These are phyloP conservation scores for Hypoxylon sp. DNA, from an alignment of 2,329 filamentous ascomycete species.

Conservation along the genomic window DNA sequence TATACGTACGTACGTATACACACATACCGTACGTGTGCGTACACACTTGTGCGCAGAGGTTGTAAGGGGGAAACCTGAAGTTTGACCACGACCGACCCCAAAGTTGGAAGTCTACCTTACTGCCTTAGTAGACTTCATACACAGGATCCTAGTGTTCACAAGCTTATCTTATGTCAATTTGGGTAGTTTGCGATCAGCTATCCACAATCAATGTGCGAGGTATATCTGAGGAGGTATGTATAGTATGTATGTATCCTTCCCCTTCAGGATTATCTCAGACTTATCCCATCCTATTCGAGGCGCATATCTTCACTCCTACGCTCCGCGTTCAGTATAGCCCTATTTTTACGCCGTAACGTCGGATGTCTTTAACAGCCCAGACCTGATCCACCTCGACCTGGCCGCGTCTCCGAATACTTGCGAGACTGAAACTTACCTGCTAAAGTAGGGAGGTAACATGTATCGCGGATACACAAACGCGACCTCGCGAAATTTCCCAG, in stretches of 20 bases:
- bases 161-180: conserved; percentile 26
- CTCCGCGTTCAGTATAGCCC: conserved; percentile 5
- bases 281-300: conserved; percentile 5
- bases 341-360: conserved; percentile 6
- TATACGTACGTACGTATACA: too few species aligned
- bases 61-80: conserved; percentile 6
- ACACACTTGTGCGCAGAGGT: background rate
- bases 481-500: too few species aligned
- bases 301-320: too few species aligned
- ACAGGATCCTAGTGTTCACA: conserved; percentile 1
- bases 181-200: conserved; percentile 28
- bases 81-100: conserved; percentile 18
- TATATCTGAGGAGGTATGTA: conserved; percentile 1
- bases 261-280: conserved; percentile 25
- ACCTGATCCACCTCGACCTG: conserved; percentile 11
- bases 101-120: conserved; percentile 28
- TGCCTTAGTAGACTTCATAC: conserved; percentile 20
- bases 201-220: conserved; percentile 5
- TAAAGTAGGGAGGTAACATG: conserved; percentile 31
- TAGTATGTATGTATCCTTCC: conserved; percentile 15
- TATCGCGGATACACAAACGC: conserved; percentile 15
- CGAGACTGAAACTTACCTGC: conserved; percentile 26
- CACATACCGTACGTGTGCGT: too few species aligned
- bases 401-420: conserved; percentile 4
- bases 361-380: conserved; percentile 6